A percentile compares a stretch with the other conserved stretches of the same genome.
Evolutionary conservation across 1,284 basidiomycete genomes (phyloP).

Genomic region (Cystobasidium slooffiae): DNA sequence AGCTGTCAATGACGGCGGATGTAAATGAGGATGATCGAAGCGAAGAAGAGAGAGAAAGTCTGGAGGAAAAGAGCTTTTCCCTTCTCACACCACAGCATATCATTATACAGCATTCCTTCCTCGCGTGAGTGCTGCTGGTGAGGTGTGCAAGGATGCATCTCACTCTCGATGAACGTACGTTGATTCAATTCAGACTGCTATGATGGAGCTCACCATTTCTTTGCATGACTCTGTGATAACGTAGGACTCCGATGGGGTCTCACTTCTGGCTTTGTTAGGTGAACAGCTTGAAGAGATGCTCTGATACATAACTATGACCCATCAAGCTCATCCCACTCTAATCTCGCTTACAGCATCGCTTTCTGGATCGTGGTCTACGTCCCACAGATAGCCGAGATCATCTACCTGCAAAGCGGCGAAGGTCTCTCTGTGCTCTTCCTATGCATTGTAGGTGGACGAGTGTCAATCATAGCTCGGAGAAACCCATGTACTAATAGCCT

Average conservation of each 20-base stretch:
- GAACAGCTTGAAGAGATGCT: not conserved
- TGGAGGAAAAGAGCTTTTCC: too few species aligned
- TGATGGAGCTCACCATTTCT: not conserved
- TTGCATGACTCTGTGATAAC: not conserved
- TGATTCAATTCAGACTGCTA: not conserved
- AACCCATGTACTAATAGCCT: not conserved
- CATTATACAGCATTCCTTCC: too few species aligned
- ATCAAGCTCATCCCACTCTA: constrained; percentile 1
- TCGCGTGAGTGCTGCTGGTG: not conserved
- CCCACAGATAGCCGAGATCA: constrained; percentile 51
- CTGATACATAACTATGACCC: not conserved
- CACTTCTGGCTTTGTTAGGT: constrained; percentile 41
- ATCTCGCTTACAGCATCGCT: constrained; percentile 43
- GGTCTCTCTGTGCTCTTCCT: constrained; percentile 51
- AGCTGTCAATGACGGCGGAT: too few species aligned
- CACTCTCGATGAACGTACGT: constrained; percentile 26
- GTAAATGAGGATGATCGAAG: too few species aligned
- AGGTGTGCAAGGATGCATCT: constrained; percentile 3
- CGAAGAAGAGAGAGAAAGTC: too few species aligned
- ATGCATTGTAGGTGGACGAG: constrained; percentile 47
- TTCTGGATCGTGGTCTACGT: constrained; percentile 50
- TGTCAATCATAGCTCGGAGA: not conserved
- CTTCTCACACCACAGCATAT: too few species aligned
- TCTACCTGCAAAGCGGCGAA: constrained; percentile 51
- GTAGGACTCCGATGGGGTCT: constrained; percentile 36